Conservation (phyloP, 2,329 filamentous ascomycete species). For the Alternaria conjuncta region DNA sequence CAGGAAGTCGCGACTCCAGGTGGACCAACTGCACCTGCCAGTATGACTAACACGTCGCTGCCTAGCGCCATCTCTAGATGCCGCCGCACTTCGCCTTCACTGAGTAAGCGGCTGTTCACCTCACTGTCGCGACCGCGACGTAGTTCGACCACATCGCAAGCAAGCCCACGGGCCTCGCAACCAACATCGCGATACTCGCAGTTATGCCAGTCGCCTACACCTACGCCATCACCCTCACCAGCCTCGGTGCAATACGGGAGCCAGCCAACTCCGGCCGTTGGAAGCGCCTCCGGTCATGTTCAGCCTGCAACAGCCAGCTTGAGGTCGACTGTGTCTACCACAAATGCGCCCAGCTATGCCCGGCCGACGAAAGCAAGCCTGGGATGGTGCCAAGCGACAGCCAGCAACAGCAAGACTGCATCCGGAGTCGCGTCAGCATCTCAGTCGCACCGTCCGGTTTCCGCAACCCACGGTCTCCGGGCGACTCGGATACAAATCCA, state of each 20-base stretch:
- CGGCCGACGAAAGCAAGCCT: background rate
- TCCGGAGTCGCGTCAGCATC: background rate
- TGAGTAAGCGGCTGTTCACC: background rate
- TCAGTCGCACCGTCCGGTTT: background rate
- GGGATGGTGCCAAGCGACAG: background rate
- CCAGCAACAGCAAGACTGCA: background rate
- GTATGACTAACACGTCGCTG: background rate
- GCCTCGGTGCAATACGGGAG: background rate
- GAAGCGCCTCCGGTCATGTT: background rate
- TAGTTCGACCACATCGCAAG: fast-evolving
- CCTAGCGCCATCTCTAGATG: background rate
- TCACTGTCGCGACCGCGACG: background rate
- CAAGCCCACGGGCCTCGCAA: background rate
- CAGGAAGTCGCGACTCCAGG: background rate
- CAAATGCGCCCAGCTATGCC: background rate
- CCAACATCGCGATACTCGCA: no score
- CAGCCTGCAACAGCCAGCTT: background rate
- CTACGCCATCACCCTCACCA: background rate
- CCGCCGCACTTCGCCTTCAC: background rate
- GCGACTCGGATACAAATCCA: background rate
- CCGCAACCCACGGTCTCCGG: background rate
- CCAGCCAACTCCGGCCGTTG: no score
- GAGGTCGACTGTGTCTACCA: background rate
- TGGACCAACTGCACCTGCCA: background rate
- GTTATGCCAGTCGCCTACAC: background rate